These are phyloP conservation scores for Neoarthrinium moseri DNA, from an alignment of 2,329 filamentous ascomycete species.

Conservation along the genomic window DNA sequence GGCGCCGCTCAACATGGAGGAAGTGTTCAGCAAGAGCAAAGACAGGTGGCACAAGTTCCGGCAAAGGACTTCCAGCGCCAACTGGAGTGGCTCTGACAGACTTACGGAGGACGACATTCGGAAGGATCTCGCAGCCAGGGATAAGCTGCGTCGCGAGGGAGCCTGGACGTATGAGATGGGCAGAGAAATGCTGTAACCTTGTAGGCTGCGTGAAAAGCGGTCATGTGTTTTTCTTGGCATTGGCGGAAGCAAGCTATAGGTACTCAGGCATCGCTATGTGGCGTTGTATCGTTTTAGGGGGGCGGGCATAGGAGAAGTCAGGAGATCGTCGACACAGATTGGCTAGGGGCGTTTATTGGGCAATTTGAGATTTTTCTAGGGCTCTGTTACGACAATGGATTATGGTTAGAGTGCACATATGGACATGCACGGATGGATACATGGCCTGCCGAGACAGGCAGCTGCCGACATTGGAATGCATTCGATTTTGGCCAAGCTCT, in stretches of 20 bases:
- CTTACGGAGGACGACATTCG: slow-evolving; percentile 73
- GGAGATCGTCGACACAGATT: too few species aligned
- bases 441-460: background rate
- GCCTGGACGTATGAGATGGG: slow-evolving; percentile 63
- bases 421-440: too few species aligned
- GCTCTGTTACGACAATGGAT: too few species aligned
- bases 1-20: slow-evolving; percentile 87
- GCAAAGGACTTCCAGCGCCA: slow-evolving; percentile 87
- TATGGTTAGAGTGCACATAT: too few species aligned
- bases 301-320: too few species aligned
- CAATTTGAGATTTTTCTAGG: too few species aligned
- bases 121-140: slow-evolving; percentile 66
- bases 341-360: too few species aligned
- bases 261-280: too few species aligned
- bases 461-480: background rate
- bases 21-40: slow-evolving; percentile 89
- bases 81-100: slow-evolving; percentile 81
- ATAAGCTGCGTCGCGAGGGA: slow-evolving; percentile 67
- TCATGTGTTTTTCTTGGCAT: too few species aligned
- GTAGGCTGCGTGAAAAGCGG: background rate
- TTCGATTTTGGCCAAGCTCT: background rate
- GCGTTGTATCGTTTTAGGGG: too few species aligned
- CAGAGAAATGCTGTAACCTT: slow-evolving; percentile 24
- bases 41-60: slow-evolving; percentile 86
- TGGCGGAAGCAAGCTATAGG: background rate